Evolutionary conservation across 2,329 filamentous ascomycete genomes (phyloP).

Genomic region (Myriosclerotinia scirpicola): DNA sequence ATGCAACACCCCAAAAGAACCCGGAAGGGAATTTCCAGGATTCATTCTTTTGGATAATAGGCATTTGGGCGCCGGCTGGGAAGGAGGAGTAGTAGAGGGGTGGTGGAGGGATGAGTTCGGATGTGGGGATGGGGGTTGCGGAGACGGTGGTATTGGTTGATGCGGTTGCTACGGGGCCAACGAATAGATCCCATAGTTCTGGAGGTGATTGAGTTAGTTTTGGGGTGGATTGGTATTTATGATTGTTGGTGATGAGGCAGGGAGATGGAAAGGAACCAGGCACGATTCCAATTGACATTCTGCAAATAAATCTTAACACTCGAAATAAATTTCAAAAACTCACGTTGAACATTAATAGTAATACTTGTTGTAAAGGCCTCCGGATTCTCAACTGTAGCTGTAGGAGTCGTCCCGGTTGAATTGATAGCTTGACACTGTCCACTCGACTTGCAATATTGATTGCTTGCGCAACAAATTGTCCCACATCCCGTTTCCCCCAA

Average conservation of each 20-base stretch:
- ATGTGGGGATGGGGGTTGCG: constrained; percentile 33
- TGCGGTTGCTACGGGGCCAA: constrained; percentile 33
- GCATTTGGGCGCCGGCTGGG: constrained; percentile 27
- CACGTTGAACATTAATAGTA: constrained; percentile 28
- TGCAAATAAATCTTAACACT: neutral
- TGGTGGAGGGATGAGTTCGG: constrained; percentile 34
- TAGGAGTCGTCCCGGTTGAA: constrained; percentile 6
- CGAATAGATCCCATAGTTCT: constrained; percentile 33
- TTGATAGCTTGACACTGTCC: neutral
- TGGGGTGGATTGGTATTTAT: constrained; percentile 30
- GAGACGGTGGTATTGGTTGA: constrained; percentile 33
- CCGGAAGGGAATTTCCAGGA: constrained; percentile 41
- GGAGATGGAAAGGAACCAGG: neutral
- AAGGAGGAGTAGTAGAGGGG: constrained; percentile 31
- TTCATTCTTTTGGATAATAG: constrained; percentile 29
- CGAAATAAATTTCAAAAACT: neutral
- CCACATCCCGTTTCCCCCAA: neutral
- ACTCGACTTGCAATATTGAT: neutral
- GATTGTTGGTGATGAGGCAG: neutral
- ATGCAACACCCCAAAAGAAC: constrained; percentile 51
- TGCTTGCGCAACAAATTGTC: neutral
- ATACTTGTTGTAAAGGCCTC: constrained; percentile 29
- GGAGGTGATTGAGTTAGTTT: neutral
- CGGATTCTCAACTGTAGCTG: constrained; percentile 25
- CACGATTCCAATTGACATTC: neutral